Evolutionary conservation across 192 early-diverging fungal species (phyloP).

Genomic region (Backusella westeae): DNA sequence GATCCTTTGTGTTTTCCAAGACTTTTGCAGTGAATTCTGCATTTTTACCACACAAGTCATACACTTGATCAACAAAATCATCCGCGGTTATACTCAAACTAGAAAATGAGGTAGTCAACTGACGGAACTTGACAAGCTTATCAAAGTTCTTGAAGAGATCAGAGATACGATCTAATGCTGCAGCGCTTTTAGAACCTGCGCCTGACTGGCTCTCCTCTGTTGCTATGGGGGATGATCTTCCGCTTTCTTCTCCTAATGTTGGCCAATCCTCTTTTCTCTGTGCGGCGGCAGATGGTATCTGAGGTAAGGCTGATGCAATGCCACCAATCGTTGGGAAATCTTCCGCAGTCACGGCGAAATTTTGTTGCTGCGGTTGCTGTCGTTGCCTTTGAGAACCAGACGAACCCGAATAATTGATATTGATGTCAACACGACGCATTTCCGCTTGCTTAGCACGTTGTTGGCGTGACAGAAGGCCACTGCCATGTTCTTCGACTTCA

Average conservation of each 20-base stretch:
- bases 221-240: neutral
- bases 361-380: conserved; percentile 5
- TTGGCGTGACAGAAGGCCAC: conserved; percentile 14
- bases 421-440: conserved; percentile 35
- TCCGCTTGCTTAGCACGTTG: conserved; percentile 36
- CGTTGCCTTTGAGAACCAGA: conserved; percentile 11
- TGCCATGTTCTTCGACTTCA: conserved; percentile 58
- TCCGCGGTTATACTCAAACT: conserved; percentile 36
- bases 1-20: conserved; percentile 45
- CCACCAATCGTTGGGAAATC: conserved; percentile 25
- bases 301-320: neutral
- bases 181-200: conserved; percentile 32
- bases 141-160: conserved; percentile 37
- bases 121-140: conserved; percentile 43
- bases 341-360: neutral
- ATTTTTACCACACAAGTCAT: conserved; percentile 39
- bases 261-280: conserved; percentile 23
- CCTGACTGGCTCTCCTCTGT: neutral
- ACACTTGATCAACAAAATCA: conserved; percentile 41
- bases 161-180: conserved; percentile 38
- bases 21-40: conserved; percentile 47
- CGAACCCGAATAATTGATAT: conserved; percentile 22
- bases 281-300: neutral
- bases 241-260: conserved; percentile 16
- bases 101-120: conserved; percentile 41